Evolutionary conservation across 2,329 filamentous ascomycete genomes (phyloP).

Genomic region (Pseudodiploospora longispora): DNA sequence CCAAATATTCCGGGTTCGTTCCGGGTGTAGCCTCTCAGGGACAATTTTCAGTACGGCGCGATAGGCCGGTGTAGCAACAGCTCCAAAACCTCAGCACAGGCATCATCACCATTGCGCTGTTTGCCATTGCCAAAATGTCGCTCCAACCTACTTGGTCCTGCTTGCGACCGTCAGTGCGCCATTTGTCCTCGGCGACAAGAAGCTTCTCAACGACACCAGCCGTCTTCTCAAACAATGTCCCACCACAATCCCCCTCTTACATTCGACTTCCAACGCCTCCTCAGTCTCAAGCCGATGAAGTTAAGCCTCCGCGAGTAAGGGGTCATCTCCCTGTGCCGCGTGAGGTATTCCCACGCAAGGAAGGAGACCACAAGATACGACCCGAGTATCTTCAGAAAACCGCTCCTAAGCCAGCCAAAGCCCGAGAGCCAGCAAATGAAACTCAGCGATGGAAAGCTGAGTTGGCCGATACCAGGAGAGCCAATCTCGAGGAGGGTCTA

Average conservation of each 20-base stretch:
- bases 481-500: slow-evolving; percentile 65
- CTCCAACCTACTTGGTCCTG: slow-evolving; percentile 15
- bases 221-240: slow-evolving; percentile 48
- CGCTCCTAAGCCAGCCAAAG: slow-evolving; percentile 45
- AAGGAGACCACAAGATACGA: slow-evolving; percentile 52
- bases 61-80: slow-evolving; percentile 3
- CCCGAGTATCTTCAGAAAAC: slow-evolving; percentile 52
- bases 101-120: neutral
- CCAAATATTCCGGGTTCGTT: slow-evolving; percentile 4
- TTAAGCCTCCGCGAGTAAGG: slow-evolving; percentile 45
- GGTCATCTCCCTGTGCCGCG: slow-evolving; percentile 79
- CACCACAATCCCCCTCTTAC: slow-evolving; percentile 81
- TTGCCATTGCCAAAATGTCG: slow-evolving; percentile 18
- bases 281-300: slow-evolving; percentile 65
- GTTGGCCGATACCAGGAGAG: slow-evolving; percentile 64
- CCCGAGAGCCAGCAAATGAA: slow-evolving; percentile 26
- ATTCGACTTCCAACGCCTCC: slow-evolving; percentile 71
- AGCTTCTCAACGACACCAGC: slow-evolving; percentile 26
- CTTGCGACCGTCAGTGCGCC: slow-evolving; percentile 18
- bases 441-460: slow-evolving; percentile 56
- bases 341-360: slow-evolving; percentile 59
- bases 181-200: slow-evolving; percentile 18
- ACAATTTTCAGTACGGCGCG: slow-evolving; percentile 6
- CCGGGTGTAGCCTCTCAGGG: neutral
- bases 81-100: neutral